These are phyloP conservation scores for Blastomyces silverae DNA, from an alignment of 2,329 filamentous ascomycete genomes.

Conservation along the genomic window DNA sequence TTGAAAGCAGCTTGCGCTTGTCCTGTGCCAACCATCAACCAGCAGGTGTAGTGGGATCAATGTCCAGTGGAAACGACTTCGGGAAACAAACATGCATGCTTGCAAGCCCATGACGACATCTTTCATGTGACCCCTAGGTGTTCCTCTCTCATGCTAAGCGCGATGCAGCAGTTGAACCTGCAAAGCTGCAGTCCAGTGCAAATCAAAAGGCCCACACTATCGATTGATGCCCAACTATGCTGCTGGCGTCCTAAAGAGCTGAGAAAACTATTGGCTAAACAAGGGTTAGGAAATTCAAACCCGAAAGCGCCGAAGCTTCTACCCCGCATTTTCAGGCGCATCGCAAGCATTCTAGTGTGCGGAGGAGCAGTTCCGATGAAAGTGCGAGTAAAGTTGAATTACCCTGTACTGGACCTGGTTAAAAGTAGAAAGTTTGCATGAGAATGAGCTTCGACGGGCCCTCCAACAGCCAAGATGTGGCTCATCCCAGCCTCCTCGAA, in stretches of 20 bases:
- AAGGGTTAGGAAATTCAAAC: background rate
- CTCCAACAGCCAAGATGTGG: background rate
- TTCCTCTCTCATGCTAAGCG: background rate
- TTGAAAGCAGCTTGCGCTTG: background rate
- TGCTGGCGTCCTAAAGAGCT: background rate
- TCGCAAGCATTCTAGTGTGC: background rate
- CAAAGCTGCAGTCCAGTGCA: background rate
- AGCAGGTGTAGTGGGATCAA: background rate
- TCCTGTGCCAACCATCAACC: background rate
- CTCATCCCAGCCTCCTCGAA: background rate
- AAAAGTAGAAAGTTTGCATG: background rate
- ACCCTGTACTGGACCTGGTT: background rate
- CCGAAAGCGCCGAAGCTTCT: background rate
- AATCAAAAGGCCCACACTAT: background rate
- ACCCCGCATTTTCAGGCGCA: background rate
- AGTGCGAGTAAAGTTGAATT: background rate
- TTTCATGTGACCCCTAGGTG: background rate
- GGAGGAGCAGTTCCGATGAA: background rate
- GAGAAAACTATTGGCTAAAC: background rate
- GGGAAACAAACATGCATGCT: background rate
- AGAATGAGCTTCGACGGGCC: background rate
- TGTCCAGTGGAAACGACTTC: background rate
- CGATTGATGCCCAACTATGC: background rate
- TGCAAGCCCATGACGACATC: slow-evolving; percentile 1
- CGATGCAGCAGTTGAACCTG: background rate